Base-by-base conservation (phyloP, 2,329 filamentous ascomycete genomes). In the Coleophoma eucalyptorum region DNA sequence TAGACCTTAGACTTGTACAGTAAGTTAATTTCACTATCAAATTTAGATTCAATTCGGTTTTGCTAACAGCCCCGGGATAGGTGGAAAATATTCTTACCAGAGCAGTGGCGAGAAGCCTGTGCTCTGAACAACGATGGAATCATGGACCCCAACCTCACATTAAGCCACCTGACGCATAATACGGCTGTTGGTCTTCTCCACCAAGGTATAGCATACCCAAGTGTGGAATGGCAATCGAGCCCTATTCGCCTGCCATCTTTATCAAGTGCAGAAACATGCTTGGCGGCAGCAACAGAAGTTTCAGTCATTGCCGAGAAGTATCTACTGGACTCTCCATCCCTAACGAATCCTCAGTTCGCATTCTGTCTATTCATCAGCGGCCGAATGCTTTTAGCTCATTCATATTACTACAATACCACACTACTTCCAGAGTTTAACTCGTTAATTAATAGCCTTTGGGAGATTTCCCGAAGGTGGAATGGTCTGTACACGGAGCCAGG, bases 401-500 rank as follows among this genome's bases (percentile, higher is more conserved):
- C 64, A 4, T 51, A 56, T n/a, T 66, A 71, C 52, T 65, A 69
- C 49, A 51, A 53, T 13, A 55, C 64, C 1, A 38, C 58, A 3
- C 51, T 72, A 2, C 52, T 64, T 1, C 46, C 50, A 0, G 65
- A 64, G 3, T 65, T 73, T 16, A 62, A 68, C 13, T 64, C 61
- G 0, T 49, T 73, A 1, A 59, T 70, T 3, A 50, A 54, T 2
- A 67, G 66, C 16, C 58, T 73, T 0, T 51, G 58, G 4, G 66
- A 69, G 18, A 69, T 74, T 5, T 67, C 70, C 0, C 55, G 58
- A 5, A 62, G 70, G n/a, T 72, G 69, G 68, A 65, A 64, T 43
- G 67, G 68, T 5, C 53, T 56, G 13, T 56, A 58, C 31, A 53
- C 37, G 6, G 42, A 45, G 5, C 20, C 18, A 26, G 34, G 32